Evolutionary conservation across 2,329 filamentous ascomycete genomes (phyloP).

Genomic region (Cytospora chrysosperma): DNA sequence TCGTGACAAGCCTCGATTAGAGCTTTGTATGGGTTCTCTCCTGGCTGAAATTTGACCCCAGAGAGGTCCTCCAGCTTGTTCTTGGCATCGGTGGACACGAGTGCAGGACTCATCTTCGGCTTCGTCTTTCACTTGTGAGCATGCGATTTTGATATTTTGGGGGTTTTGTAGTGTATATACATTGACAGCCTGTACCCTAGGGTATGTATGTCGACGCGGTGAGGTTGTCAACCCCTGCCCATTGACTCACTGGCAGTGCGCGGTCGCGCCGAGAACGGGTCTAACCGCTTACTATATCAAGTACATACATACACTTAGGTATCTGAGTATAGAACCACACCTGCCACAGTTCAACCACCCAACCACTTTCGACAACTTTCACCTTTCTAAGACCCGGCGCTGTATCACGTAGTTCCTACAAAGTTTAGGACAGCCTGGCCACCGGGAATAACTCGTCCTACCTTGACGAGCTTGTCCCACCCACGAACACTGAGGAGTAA

Average conservation of each 20-base stretch:
- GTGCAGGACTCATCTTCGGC: conserved; percentile 35
- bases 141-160: background rate
- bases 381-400: too few relatives aligned
- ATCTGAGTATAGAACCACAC: too few relatives aligned
- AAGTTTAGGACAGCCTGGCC: background rate
- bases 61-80: conserved; percentile 57
- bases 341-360: too few relatives aligned
- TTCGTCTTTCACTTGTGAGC: background rate
- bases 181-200: too few relatives aligned
- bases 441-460: conserved; percentile 18
- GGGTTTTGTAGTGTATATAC: background rate
- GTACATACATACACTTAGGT: too few relatives aligned
- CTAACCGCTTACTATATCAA: too few relatives aligned
- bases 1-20: conserved; percentile 67
- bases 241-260: too few relatives aligned
- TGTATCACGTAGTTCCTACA: too few relatives aligned
- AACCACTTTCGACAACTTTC: too few relatives aligned
- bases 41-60: conserved; percentile 47
- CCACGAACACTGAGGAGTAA: conserved; percentile 32
- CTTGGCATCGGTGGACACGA: conserved; percentile 42
- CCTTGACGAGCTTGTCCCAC: conserved; percentile 34
- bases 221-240: background rate
- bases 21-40: conserved; percentile 73
- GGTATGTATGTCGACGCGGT: background rate
- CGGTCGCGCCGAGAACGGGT: background rate